Conservation (phyloP, 2,329 filamentous ascomycete species). For the Zopfia rhizophila region DNA sequence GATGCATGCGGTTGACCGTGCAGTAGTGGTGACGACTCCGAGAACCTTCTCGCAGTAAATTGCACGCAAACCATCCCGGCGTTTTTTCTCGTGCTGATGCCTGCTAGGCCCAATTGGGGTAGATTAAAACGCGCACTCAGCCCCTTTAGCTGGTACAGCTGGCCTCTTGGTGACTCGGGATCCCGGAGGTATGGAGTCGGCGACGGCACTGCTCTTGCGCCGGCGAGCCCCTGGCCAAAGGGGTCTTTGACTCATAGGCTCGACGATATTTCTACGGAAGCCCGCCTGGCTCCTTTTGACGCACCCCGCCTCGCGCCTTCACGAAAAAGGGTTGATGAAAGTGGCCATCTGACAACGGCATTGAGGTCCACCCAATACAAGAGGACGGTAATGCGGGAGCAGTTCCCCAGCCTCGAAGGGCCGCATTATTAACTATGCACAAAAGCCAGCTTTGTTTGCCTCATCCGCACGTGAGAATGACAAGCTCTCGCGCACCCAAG, state of each 20-base stretch:
- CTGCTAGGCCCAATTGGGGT: constrained; percentile 2
- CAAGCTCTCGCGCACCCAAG: constrained; percentile 1
- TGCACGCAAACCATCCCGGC: constrained; percentile 15
- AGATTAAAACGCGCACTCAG: constrained; percentile 15
- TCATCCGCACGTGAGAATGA: constrained; percentile 13
- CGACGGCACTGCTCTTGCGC: constrained; percentile 6
- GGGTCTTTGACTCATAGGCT: constrained; percentile 20
- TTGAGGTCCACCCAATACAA: constrained; percentile 7
- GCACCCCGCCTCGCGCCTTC: constrained; percentile 38
- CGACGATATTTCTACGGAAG: constrained; percentile 41
- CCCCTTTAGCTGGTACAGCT: constrained; percentile 6
- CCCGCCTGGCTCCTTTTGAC: constrained; percentile 29
- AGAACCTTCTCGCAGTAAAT: constrained; percentile 16
- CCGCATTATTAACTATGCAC: constrained; percentile 24
- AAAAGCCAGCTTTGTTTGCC: no score
- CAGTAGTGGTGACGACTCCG: constrained; percentile 14
- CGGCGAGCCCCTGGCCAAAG: constrained; percentile 19
- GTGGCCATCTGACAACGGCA: constrained; percentile 5
- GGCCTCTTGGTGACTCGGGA: constrained; percentile 14
- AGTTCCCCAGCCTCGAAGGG: constrained; percentile 17
- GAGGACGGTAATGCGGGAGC: constrained; percentile 10
- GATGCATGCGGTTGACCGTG: neutral
- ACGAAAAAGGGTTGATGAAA: no score
- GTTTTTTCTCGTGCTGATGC: constrained; percentile 33
- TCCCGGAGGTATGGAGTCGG: constrained; percentile 22